Conservation (phyloP, 306 rosid genomes). For the Trifolium repens region DNA sequence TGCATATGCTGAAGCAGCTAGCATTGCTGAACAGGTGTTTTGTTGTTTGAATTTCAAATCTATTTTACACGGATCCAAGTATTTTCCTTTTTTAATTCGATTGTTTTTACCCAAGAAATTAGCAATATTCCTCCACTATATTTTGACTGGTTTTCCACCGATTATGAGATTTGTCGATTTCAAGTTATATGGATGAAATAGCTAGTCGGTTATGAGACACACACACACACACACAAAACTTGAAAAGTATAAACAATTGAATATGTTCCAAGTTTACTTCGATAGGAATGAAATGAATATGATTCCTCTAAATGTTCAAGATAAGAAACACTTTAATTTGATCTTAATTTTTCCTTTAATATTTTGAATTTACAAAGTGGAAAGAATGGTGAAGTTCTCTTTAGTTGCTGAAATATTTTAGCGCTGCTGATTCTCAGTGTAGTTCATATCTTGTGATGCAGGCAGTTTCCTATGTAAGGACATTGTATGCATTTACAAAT, state of each 20-base stretch:
- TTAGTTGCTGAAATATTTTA: constrained; percentile 33
- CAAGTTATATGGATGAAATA: no score
- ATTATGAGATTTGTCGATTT: no score
- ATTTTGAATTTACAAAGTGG: constrained; percentile 29
- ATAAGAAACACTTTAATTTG: constrained; percentile 12
- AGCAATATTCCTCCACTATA: not conserved
- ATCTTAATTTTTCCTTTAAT: not conserved
- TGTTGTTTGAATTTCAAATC: constrained; percentile 34
- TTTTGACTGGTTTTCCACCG: no score
- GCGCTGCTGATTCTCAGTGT: constrained; percentile 39
- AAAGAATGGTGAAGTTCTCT: constrained; percentile 25
- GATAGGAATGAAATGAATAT: no score
- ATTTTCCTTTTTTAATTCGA: constrained; percentile 24
- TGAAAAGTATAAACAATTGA: no score
- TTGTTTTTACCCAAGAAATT: constrained; percentile 18
- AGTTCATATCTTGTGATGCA: constrained; percentile 54
- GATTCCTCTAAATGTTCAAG: not conserved
- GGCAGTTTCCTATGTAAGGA: constrained; percentile 93
- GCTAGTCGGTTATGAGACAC: no score
- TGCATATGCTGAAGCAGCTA: constrained; percentile 99
- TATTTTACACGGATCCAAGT: constrained; percentile 21
- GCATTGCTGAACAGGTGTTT: constrained; percentile 97
- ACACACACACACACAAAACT: no score
- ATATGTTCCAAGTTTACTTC: no score
- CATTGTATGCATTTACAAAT: constrained; percentile 93